Evolutionary conservation across 768 basidiomycete species (phyloP).

Genomic region (Suillus occidentalis): DNA sequence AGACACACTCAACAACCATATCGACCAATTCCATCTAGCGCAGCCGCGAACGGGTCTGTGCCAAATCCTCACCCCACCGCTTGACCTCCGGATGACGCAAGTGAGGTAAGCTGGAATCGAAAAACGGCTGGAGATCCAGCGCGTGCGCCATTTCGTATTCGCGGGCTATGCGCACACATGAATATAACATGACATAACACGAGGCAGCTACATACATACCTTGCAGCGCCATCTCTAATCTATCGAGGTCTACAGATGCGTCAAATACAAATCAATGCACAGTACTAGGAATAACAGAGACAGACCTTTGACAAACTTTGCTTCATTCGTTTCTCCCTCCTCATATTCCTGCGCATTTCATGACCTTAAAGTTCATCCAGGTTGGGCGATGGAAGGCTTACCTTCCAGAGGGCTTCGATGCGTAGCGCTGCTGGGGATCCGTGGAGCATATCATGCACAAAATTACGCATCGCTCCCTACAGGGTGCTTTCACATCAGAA

Average conservation of each 20-base stretch:
- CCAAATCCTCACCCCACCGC: constrained; percentile 58
- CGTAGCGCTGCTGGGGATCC: constrained; percentile 63
- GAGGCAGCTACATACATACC: constrained; percentile 46
- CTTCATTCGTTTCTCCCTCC: constrained; percentile 67
- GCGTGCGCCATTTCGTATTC: constrained; percentile 68
- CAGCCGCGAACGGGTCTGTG: not conserved
- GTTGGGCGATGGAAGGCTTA: constrained; percentile 24
- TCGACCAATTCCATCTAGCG: not conserved
- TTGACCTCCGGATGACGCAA: constrained; percentile 72
- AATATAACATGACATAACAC: not conserved
- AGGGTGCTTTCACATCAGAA: constrained; percentile 12
- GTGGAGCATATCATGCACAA: constrained; percentile 88
- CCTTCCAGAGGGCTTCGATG: constrained; percentile 74
- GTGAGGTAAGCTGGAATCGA: constrained; percentile 74
- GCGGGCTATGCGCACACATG: constrained; percentile 42
- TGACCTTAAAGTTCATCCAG: not conserved
- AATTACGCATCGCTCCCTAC: constrained; percentile 88
- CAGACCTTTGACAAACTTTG: constrained; percentile 84
- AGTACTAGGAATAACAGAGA: not conserved
- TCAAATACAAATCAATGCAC: not conserved
- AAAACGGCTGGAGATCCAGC: constrained; percentile 67
- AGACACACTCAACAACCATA: not conserved
- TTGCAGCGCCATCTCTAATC: constrained; percentile 87
- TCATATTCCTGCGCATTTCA: constrained; percentile 74
- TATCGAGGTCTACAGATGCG: constrained; percentile 64